phyloP scores from a whole-genome alignment of 2,329 filamentous ascomycete species.

The Aspergillus neotritici region DNA sequence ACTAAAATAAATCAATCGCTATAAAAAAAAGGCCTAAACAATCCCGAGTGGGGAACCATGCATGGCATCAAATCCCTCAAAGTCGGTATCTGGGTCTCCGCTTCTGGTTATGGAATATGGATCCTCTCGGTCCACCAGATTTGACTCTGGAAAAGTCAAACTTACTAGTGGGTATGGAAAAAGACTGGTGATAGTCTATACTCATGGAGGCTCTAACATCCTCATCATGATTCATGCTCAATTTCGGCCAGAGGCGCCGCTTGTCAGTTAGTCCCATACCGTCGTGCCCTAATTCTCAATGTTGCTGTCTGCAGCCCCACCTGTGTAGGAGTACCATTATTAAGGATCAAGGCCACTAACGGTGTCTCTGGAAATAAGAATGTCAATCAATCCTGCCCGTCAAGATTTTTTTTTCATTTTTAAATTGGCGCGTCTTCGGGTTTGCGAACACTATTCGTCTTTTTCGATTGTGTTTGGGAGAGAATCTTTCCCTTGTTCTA shows the following conservation, averaged over 20 bases:
- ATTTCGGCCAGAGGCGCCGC: too few species aligned
- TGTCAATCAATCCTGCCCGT: slow-evolving; percentile 3
- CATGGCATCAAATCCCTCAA: too few species aligned
- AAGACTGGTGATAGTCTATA: too few species aligned
- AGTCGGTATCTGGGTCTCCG: neutral
- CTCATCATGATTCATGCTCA: too few species aligned
- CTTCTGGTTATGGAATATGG: slow-evolving; percentile 1
- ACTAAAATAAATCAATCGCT: too few species aligned
- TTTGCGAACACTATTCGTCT: neutral
- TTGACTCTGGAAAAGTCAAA: neutral
- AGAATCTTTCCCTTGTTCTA: too few species aligned
- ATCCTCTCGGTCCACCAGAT: slow-evolving; percentile 4
- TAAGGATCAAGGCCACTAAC: slow-evolving; percentile 5
- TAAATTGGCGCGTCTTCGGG: neutral
- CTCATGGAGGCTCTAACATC: too few species aligned
- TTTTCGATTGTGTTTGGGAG: neutral
- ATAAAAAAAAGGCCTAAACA: too few species aligned
- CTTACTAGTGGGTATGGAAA: too few species aligned
- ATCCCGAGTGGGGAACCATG: too few species aligned
- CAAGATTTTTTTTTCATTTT: slow-evolving; percentile 7
- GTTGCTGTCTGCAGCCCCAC: slow-evolving; percentile 10
- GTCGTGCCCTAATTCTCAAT: neutral
- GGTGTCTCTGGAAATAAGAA: slow-evolving; percentile 5
- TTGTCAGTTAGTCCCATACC: too few species aligned
- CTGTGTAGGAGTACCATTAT: slow-evolving; percentile 1